phyloP scores from a whole-genome alignment of 805 yeast species.

The Metschnikowia lunata region DNA sequence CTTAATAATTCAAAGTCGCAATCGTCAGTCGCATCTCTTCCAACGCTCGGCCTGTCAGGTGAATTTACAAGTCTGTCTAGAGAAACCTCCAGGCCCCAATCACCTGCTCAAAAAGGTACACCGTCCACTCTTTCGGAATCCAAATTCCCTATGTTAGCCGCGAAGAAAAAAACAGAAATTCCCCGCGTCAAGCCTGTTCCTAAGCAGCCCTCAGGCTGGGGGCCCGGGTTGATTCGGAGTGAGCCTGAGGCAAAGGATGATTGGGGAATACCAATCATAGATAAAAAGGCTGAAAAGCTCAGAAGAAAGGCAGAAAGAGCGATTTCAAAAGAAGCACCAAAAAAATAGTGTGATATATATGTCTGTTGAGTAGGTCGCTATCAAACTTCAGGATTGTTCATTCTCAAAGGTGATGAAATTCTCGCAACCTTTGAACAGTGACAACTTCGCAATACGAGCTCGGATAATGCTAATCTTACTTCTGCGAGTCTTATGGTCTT shows the following conservation, averaged over 20 bases:
- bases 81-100: conserved; percentile 17
- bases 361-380: too few relatives aligned
- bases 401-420: too few relatives aligned
- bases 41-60: conserved; percentile 16
- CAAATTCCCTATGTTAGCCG: conserved; percentile 46
- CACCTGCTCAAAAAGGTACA: conserved; percentile 18
- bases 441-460: too few relatives aligned
- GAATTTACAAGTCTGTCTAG: conserved; percentile 1
- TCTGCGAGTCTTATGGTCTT: too few relatives aligned
- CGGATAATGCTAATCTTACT: too few relatives aligned
- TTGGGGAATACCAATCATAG: conserved; percentile 18
- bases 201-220: conserved; percentile 14
- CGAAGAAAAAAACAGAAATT: conserved; percentile 36
- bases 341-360: background rate
- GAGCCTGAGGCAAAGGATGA: conserved; percentile 7
- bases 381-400: too few relatives aligned
- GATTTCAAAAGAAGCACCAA: background rate
- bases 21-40: conserved; percentile 3
- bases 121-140: conserved; percentile 22
- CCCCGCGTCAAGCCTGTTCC: conserved; percentile 57
- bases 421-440: too few relatives aligned
- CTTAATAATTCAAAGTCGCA: conserved; percentile 19
- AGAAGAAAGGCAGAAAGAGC: conserved; percentile 7
- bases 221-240: conserved; percentile 9
- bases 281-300: conserved; percentile 16